A percentile compares a stretch with the other conserved stretches of the same genome.
Conservation (phyloP, 352 stramenopile species). For the Pseudoperonospora humuli region DNA sequence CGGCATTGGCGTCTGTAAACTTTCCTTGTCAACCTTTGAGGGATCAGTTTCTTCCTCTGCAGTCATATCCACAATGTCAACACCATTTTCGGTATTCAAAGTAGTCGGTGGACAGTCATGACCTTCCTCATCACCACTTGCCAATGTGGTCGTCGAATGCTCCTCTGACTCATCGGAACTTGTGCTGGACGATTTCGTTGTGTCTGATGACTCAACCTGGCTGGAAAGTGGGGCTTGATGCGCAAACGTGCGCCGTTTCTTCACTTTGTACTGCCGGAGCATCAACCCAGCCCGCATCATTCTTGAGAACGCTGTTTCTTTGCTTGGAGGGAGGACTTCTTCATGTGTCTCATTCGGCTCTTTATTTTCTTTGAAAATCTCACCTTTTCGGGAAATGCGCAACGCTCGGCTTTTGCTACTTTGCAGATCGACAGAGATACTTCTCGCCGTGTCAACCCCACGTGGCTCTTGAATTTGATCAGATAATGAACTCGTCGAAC, state of each 20-base stretch:
- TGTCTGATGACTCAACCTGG: slow-evolving; percentile 15
- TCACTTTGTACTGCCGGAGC: slow-evolving; percentile 45
- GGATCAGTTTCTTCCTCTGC: not conserved
- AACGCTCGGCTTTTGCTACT: slow-evolving; percentile 17
- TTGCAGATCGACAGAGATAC: slow-evolving; percentile 47
- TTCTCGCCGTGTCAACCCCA: slow-evolving; percentile 37
- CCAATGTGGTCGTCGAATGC: slow-evolving; percentile 2
- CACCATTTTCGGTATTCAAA: slow-evolving; percentile 1
- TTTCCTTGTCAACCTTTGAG: not conserved
- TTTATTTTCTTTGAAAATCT: slow-evolving; percentile 40
- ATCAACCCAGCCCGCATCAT: slow-evolving; percentile 69
- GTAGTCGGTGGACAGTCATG: not conserved
- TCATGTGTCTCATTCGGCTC: slow-evolving; percentile 11
- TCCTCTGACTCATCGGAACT: slow-evolving; percentile 1
- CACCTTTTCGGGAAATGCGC: not conserved
- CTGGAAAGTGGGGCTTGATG: slow-evolving; percentile 7
- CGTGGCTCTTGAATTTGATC: slow-evolving; percentile 54
- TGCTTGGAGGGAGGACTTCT: slow-evolving; percentile 1
- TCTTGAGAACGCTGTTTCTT: slow-evolving; percentile 74
- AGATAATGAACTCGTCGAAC: slow-evolving; percentile 4
- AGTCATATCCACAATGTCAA: not conserved
- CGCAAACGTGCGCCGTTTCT: slow-evolving; percentile 30
- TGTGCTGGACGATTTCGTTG: not conserved
- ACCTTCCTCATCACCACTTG: slow-evolving; percentile 4
- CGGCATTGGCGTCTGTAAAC: slow-evolving; percentile 1